Evolutionary conservation across 371 early-diverging fungal genomes (phyloP).

Genomic region (Lichtheimia ornata): DNA sequence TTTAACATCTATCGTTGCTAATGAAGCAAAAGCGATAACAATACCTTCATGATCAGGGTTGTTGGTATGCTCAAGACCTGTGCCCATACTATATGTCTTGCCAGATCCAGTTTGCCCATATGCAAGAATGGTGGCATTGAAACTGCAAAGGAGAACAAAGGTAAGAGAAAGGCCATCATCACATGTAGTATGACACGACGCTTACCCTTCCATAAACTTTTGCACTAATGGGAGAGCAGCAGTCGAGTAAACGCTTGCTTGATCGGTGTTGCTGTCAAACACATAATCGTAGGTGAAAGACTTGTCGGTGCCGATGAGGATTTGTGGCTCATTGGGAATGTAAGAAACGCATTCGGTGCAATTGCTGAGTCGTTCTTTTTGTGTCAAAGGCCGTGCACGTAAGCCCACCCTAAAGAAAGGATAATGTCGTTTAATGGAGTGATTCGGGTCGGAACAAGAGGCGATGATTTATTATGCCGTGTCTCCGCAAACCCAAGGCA

Average conservation of each 20-base stretch:
- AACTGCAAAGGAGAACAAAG: constrained; percentile 31
- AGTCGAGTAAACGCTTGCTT: constrained; percentile 71
- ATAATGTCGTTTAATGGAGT: neutral
- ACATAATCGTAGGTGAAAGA: constrained; percentile 89
- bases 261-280: constrained; percentile 73
- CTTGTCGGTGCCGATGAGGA: constrained; percentile 67
- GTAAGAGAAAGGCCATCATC: constrained; percentile 92
- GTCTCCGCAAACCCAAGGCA: no score
- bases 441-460: neutral
- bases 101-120: constrained; percentile 59
- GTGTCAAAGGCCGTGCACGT: constrained; percentile 78
- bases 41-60: constrained; percentile 43
- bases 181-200: neutral
- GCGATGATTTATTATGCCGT: neutral
- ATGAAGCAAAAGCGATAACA: neutral
- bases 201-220: constrained; percentile 87
- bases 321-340: constrained; percentile 65
- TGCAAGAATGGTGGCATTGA: constrained; percentile 32
- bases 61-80: constrained; percentile 39
- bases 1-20: neutral
- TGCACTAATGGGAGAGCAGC: constrained; percentile 74
- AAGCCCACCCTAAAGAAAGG: constrained; percentile 64
- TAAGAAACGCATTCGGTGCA: constrained; percentile 71
- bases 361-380: constrained; percentile 74
- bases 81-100: constrained; percentile 59